Evolutionary conservation across 352 stramenopile species (phyloP).

Genomic region (Phytophthora kernoviae): DNA sequence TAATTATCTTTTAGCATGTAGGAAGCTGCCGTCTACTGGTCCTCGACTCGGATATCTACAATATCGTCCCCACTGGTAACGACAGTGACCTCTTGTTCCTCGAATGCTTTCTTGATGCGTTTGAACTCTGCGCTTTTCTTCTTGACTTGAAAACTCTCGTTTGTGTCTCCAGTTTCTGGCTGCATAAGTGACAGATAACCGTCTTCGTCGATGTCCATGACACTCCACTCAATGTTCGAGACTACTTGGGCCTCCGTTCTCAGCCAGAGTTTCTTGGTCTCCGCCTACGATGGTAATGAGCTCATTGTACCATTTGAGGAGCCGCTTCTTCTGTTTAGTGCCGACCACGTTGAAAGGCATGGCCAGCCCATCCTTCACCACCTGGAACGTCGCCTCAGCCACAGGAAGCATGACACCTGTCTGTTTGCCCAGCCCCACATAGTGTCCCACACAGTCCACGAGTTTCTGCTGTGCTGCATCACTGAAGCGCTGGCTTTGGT

Average conservation of each 20-base stretch:
- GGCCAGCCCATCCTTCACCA: constrained; percentile 78
- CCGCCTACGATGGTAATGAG: constrained; percentile 60
- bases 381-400: constrained; percentile 62
- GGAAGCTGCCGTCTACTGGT: constrained; percentile 23
- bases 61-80: constrained; percentile 59
- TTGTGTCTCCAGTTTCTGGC: constrained; percentile 66
- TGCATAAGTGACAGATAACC: constrained; percentile 78
- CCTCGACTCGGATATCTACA: constrained; percentile 44
- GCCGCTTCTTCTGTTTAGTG: constrained; percentile 81
- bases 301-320: constrained; percentile 89
- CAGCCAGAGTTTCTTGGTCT: constrained; percentile 41
- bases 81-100: constrained; percentile 59
- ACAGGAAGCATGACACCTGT: constrained; percentile 47
- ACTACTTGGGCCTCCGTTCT: constrained; percentile 14
- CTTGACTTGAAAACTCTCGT: constrained; percentile 68
- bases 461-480: constrained; percentile 83
- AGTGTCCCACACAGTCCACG: constrained; percentile 68
- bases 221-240: constrained; percentile 53
- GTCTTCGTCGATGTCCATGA: constrained; percentile 76
- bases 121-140: constrained; percentile 75
- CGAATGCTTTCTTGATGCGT: constrained; percentile 70
- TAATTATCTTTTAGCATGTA: constrained; percentile 40
- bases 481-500: constrained; percentile 79
- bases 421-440: constrained; percentile 70
- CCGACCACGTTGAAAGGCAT: constrained; percentile 87